Base-by-base conservation (phyloP, 2,329 filamentous ascomycete species). In the Echinosphaeria canescens region DNA sequence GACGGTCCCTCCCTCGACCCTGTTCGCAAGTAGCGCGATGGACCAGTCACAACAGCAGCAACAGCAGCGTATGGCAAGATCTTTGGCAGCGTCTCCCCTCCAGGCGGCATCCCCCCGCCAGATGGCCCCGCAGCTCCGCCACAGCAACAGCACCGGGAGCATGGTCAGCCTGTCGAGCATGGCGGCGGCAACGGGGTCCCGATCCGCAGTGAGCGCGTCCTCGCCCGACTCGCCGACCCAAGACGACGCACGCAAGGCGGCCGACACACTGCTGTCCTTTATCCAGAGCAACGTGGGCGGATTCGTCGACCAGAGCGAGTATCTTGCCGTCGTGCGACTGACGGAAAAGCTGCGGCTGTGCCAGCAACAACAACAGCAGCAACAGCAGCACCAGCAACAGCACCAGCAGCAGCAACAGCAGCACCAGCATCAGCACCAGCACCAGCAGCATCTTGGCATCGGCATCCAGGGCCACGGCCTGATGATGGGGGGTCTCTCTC, bases 231-330 rank as follows among this genome's bases (percentile, higher is more conserved):
- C 75, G 2, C 76, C 75, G 0, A 81, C 74, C 0, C 76, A 82
- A 36, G 82, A 93, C 38, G 82, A 95, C 45, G 84, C 84, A 4
- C 65, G 78, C 22, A 63, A 69, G 27, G 85, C 84, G 2, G 62
- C 90, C 4, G 74, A 85, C 39, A 71, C 84, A 3, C 66, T 93
- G 13, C 63, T 91, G 44, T 73, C 53, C 32, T 92, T 85, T 42
- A 75, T 93, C 44, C 65, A 80, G 38, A 70, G 71, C 32, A 65
- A 75, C 36, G 67, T 71, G 10, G 73, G 70, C 2, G n/a, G n/a
- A n/a, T 63, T 81, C 17, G 66, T 78, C 11, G 78, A 88, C 40
- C 65, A 80, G 25, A 64, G 66, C 38, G 84, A 93, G 34, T 84
- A 75, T 43, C 48, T 78, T 34, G 67, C 70, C 3, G 70, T 93